phyloP scores from a whole-genome alignment of 2,329 filamentous ascomycete genomes.

The Colletotrichum tofieldiae region DNA sequence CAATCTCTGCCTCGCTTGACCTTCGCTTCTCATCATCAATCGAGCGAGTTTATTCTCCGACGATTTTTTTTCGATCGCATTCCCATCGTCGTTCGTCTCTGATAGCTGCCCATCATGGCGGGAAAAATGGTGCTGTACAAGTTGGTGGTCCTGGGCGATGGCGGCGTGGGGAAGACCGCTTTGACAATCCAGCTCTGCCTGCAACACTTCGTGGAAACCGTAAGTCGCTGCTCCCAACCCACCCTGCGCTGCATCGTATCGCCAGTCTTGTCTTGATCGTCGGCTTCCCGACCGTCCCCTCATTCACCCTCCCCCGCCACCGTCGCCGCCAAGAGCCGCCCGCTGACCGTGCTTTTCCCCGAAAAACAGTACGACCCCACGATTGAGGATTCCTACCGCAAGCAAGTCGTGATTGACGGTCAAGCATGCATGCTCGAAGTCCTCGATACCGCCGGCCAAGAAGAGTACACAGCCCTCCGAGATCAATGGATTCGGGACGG shows the following conservation, averaged over 20 bases:
- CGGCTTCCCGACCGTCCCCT: constrained; percentile 25
- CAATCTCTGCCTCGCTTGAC: constrained; percentile 27
- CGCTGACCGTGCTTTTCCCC: constrained; percentile 36
- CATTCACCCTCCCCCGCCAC: constrained; percentile 35
- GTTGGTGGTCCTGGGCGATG: constrained; percentile 94
- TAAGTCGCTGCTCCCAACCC: constrained; percentile 58
- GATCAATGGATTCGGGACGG: constrained; percentile 99
- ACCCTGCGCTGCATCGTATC: constrained; percentile 12
- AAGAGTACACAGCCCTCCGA: constrained; percentile 96
- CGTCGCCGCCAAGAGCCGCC: constrained; percentile 40
- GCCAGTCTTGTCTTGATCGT: background rate
- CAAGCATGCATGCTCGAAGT: constrained; percentile 98
- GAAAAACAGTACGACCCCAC: constrained; percentile 82
- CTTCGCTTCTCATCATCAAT: constrained; percentile 30
- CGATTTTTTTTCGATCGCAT: constrained; percentile 28
- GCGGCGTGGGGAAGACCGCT: constrained; percentile 94
- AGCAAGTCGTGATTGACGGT: constrained; percentile 92
- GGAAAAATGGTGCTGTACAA: constrained; percentile 97
- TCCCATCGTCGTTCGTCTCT: constrained; percentile 43
- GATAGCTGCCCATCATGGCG: constrained; percentile 73
- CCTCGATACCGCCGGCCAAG: constrained; percentile 96
- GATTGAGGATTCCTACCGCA: constrained; percentile 90
- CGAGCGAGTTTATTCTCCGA: constrained; percentile 24
- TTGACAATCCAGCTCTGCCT: constrained; percentile 96
- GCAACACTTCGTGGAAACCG: constrained; percentile 98